phyloP scores from a whole-genome alignment of 257 asterid species.

The Paulownia fortunei region DNA sequence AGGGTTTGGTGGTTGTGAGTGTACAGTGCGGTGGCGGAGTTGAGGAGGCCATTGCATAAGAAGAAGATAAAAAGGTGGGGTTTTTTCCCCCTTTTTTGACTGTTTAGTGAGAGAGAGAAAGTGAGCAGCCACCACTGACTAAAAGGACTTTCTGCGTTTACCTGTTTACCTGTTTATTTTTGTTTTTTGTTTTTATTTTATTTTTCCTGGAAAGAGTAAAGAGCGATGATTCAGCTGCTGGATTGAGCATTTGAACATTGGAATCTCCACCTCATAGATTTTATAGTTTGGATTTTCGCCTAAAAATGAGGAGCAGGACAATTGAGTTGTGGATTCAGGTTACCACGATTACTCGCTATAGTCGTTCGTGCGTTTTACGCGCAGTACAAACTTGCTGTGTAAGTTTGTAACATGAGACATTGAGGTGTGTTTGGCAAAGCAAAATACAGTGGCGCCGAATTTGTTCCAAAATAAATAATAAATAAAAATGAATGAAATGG shows the following conservation, averaged over 20 bases:
- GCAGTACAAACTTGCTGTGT: background rate
- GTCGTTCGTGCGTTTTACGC: background rate
- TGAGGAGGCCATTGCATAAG: conserved; percentile 73
- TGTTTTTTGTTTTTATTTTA: background rate
- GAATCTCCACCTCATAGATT: conserved; percentile 24
- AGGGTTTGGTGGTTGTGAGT: conserved; percentile 83
- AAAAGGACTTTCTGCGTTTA: background rate
- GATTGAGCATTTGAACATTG: conserved; percentile 24
- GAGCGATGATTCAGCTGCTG: conserved; percentile 2
- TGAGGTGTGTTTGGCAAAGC: no score
- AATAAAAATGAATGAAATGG: no score
- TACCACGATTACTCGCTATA: background rate
- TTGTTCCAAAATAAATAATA: no score
- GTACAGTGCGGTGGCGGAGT: conserved; percentile 90
- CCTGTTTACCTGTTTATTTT: background rate
- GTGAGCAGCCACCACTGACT: background rate
- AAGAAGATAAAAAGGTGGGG: conserved; percentile 35
- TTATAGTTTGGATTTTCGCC: conserved; percentile 10
- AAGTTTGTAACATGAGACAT: no score
- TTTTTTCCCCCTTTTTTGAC: conserved; percentile 23
- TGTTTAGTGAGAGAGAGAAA: conserved; percentile 28
- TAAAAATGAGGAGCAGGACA: background rate
- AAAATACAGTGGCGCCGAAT: no score
- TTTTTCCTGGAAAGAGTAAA: background rate
- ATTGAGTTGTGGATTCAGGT: background rate